Evolutionary conservation across 805 yeast genomes (phyloP).

Genomic region (Zygoascus tannicola): DNA sequence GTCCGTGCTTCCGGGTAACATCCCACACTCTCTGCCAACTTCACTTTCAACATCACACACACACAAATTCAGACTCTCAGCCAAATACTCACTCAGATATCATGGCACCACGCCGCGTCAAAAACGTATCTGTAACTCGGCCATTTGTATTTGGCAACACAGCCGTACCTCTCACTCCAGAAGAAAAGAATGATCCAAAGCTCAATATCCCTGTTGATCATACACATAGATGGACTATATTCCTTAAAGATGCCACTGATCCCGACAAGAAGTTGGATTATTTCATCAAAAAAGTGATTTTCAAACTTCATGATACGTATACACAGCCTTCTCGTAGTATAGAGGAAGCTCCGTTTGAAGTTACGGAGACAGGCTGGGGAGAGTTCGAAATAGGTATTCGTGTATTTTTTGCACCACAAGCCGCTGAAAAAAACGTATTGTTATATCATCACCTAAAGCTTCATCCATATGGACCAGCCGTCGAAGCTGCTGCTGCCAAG

Average conservation of each 20-base stretch:
- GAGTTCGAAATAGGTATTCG: conserved; percentile 90
- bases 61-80: too few species aligned
- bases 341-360: conserved; percentile 87
- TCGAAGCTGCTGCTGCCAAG: conserved; percentile 37
- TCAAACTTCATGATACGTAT: conserved; percentile 92
- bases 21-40: too few species aligned
- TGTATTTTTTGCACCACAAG: conserved; percentile 50
- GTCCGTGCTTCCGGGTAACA: too few species aligned
- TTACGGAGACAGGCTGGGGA: conserved; percentile 99
- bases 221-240: conserved; percentile 93
- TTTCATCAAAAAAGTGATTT: conserved; percentile 80
- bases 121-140: conserved; percentile 59
- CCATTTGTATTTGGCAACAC: conserved; percentile 78
- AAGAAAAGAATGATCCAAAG: conserved; percentile 35
- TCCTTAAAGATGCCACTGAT: conserved; percentile 50
- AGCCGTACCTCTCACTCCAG: conserved; percentile 55
- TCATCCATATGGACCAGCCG: conserved; percentile 61
- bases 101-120: conserved; percentile 7
- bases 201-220: conserved; percentile 71
- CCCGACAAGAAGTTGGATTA: conserved; percentile 58
- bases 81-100: too few species aligned
- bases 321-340: conserved; percentile 76
- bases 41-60: too few species aligned
- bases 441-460: conserved; percentile 83
- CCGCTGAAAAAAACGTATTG: conserved; percentile 78